Percentiles rank a stretch among this genome's conserved stretches.
phyloP scores from a whole-genome alignment of 768 basidiomycete genomes.

The Pleurotus tuoliensis region DNA sequence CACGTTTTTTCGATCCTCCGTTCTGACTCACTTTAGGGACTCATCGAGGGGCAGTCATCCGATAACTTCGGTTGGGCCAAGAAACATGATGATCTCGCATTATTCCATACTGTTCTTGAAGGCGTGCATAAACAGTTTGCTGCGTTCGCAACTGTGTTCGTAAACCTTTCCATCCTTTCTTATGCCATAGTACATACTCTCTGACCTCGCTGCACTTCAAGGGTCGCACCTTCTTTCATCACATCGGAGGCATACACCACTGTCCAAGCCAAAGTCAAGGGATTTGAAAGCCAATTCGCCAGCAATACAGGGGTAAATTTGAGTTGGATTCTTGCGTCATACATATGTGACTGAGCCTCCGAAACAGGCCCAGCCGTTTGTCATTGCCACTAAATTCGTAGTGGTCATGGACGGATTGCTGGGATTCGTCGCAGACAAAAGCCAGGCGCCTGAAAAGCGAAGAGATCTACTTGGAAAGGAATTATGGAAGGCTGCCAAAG shows the following conservation, averaged over 20 bases:
- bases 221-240: not conserved
- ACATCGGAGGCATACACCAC: not conserved
- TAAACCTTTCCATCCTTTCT: not conserved
- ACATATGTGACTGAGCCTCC: not conserved
- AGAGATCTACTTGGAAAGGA: not conserved
- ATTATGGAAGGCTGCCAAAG: not conserved
- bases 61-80: not conserved
- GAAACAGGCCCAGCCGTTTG: not conserved
- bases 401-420: not conserved
- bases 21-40: not conserved
- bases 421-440: not conserved
- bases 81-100: not conserved
- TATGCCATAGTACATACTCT: not conserved
- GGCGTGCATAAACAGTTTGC: not conserved
- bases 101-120: not conserved
- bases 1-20: not conserved
- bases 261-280: not conserved
- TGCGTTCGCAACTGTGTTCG: not conserved
- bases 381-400: not conserved
- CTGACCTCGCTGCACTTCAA: not conserved
- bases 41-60: not conserved
- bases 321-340: too few species aligned
- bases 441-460: not conserved
- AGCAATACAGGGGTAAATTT: not conserved
- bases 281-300: not conserved